Percentiles rank a stretch among this genome's conserved stretches.
phyloP scores from a whole-genome alignment of 441 rosid species.

The California macrophylla region DNA sequence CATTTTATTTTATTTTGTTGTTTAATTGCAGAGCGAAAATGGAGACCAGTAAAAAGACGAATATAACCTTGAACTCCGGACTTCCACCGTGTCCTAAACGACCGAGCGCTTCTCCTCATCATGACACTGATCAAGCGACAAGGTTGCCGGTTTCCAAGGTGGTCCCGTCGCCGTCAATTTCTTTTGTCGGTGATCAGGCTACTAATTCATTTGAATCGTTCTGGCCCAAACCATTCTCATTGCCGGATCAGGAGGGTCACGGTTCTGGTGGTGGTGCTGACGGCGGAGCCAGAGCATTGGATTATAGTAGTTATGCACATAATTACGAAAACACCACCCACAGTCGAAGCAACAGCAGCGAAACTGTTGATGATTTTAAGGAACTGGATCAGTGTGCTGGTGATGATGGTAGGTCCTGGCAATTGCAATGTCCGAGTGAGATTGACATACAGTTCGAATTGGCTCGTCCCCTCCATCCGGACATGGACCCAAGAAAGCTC shows the following conservation, averaged over 20 bases:
- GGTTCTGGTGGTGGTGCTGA: neutral
- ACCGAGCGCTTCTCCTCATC: neutral
- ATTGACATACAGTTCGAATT: slow-evolving; percentile 1
- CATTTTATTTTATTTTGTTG: neutral
- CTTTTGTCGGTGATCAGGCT: too few species aligned
- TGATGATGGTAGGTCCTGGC: neutral
- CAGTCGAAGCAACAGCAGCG: neutral
- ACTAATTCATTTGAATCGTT: neutral
- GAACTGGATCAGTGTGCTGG: neutral
- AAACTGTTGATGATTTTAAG: neutral
- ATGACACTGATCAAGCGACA: neutral
- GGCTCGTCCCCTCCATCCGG: neutral
- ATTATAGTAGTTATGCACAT: too few species aligned
- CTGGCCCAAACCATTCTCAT: neutral
- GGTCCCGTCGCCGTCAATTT: neutral
- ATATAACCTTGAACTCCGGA: neutral
- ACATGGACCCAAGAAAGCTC: slow-evolving; percentile 1
- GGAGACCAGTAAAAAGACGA: neutral
- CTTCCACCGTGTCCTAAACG: slow-evolving; percentile 1
- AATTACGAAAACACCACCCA: neutral
- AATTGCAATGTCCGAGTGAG: neutral
- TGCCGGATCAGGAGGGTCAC: neutral
- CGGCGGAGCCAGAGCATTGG: neutral
- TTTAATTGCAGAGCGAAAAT: neutral
- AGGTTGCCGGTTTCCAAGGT: neutral